phyloP scores from a whole-genome alignment of 805 yeast genomes.

The Saccharomyces kudriavzevii region DNA sequence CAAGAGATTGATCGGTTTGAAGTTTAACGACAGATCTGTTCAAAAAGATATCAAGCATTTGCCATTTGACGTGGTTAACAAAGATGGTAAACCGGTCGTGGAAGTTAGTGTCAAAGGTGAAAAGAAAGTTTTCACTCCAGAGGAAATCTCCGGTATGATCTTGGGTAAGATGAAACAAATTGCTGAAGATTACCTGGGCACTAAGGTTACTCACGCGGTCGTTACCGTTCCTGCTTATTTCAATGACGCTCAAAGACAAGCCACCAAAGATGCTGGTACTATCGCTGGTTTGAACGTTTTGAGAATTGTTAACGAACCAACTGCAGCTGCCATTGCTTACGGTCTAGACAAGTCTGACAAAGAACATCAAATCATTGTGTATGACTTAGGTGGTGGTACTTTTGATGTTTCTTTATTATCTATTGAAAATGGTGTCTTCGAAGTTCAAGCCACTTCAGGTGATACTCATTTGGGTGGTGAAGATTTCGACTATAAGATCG shows the following conservation, averaged over 20 bases:
- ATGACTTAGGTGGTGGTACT: slow-evolving; percentile 97
- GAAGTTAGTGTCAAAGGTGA: slow-evolving; percentile 69
- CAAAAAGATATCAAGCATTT: slow-evolving; percentile 76
- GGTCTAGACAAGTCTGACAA: slow-evolving; percentile 78
- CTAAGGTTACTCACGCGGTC: slow-evolving; percentile 78
- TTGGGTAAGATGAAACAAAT: slow-evolving; percentile 86
- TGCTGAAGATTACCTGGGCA: slow-evolving; percentile 86
- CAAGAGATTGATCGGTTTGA: slow-evolving; percentile 83
- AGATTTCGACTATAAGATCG: slow-evolving; percentile 86
- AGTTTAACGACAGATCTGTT: slow-evolving; percentile 67
- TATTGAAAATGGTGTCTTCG: slow-evolving; percentile 86
- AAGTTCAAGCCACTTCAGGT: slow-evolving; percentile 91
- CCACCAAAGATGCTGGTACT: slow-evolving; percentile 88
- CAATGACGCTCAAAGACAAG: slow-evolving; percentile 91
- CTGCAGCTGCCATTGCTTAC: slow-evolving; percentile 97
- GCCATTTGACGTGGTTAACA: slow-evolving; percentile 65
- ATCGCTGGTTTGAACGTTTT: slow-evolving; percentile 84
- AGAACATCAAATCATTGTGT: slow-evolving; percentile 85
- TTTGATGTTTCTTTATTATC: slow-evolving; percentile 84
- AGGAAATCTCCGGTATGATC: slow-evolving; percentile 88
- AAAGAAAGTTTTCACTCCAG: slow-evolving; percentile 74
- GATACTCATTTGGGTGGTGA: slow-evolving; percentile 97
- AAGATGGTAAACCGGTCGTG: slow-evolving; percentile 76
- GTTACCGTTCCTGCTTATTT: slow-evolving; percentile 91
- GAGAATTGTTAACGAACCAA: slow-evolving; percentile 88